Base-by-base conservation (phyloP, 1,284 basidiomycete species). In the Ganoderma leucocontextum region DNA sequence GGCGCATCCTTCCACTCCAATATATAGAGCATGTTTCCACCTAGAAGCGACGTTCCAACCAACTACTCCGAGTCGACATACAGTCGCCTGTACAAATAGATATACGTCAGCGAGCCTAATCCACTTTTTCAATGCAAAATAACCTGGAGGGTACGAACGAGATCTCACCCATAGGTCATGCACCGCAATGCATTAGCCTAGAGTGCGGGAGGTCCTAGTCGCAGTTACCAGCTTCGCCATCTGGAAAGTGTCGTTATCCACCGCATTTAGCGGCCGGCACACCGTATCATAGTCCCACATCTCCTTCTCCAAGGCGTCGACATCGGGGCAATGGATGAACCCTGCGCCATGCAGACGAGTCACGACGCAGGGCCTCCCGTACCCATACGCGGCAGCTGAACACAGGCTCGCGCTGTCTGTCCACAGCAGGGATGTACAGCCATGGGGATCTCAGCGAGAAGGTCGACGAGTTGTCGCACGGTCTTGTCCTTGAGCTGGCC, bases 321-420 rank as follows among this genome's bases (percentile, higher is more conserved):
- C 55, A 33, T 64, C 55, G 53, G 63, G 53, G 44, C 63, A 64
- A 33, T 36, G 12, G 22, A 49, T 58, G 19, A 38, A 64, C 10
- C 53, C 53, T 0, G 29, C 8, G 29, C 29, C 63, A 29, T 64
- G 63, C 57, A 64, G 29, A 6, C 15, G n/a, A n/a, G n/a, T n/a
- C n/a, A n/a, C n/a, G 55, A 13, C 55, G 53, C 63, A 59, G 38
- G 8, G 63, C 63, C 57, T 64, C 63, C 7, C 63, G 63, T 15
- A 35, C 29, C 53, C 63, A 64, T 1, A 59, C 55, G n/a, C 63
- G 22, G 63, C 63, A 64, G 22, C 25, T 64, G 55, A 64, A 64
- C 29, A 8, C 10, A 25, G 33, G 55, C 66, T 70, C 60, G n/a
- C 57, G 55, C n/a, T 25, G n/a, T 49, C 47, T 49, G 47, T 49